Percentiles rank a stretch among this genome's conserved stretches.
Conservation (phyloP, 2,329 filamentous ascomycete genomes). For the Sordariomycetes sp. region DNA sequence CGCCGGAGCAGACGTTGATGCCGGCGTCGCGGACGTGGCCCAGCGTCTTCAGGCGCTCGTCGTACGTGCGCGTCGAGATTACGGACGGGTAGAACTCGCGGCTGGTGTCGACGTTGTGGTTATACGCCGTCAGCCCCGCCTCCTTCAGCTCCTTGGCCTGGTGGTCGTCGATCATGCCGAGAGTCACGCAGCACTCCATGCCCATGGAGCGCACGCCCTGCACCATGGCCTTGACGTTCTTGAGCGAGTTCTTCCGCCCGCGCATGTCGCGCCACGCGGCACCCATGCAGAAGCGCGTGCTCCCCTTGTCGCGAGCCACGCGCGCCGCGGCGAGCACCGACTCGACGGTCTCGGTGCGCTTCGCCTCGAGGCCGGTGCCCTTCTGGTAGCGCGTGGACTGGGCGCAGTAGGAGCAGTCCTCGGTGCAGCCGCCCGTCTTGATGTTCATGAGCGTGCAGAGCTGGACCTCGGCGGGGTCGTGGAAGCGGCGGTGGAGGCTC, state of each 20-base stretch:
- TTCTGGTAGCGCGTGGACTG: slow-evolving; percentile 73
- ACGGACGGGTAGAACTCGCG: slow-evolving; percentile 80
- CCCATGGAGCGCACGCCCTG: slow-evolving; percentile 68
- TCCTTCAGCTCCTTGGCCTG: slow-evolving; percentile 77
- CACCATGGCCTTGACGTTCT: slow-evolving; percentile 81
- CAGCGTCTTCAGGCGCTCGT: slow-evolving; percentile 74
- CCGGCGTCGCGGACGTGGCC: slow-evolving; percentile 74
- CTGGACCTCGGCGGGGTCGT: slow-evolving; percentile 74
- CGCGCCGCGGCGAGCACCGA: slow-evolving; percentile 70
- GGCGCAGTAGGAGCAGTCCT: slow-evolving; percentile 89
- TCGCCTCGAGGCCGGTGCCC: slow-evolving; percentile 69
- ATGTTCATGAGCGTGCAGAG: slow-evolving; percentile 96
- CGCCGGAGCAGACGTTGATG: slow-evolving; percentile 82
- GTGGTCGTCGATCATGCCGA: slow-evolving; percentile 78
- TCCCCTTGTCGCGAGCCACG: slow-evolving; percentile 70
- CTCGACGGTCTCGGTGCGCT: slow-evolving; percentile 69
- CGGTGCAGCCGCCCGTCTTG: slow-evolving; percentile 85
- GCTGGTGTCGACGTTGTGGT: slow-evolving; percentile 88
- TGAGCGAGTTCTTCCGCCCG: slow-evolving; percentile 71
- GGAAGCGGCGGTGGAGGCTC: slow-evolving; percentile 72
- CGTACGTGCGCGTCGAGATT: slow-evolving; percentile 78
- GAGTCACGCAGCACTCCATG: slow-evolving; percentile 88
- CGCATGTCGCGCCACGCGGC: slow-evolving; percentile 93
- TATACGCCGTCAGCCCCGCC: slow-evolving; percentile 82
- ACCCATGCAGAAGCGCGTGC: slow-evolving; percentile 90